Evolutionary conservation across 2,329 filamentous ascomycete species (phyloP), one percentile per base, ranked within the genome.

Genomic region (Scedosporium aurantiacum): DNA sequence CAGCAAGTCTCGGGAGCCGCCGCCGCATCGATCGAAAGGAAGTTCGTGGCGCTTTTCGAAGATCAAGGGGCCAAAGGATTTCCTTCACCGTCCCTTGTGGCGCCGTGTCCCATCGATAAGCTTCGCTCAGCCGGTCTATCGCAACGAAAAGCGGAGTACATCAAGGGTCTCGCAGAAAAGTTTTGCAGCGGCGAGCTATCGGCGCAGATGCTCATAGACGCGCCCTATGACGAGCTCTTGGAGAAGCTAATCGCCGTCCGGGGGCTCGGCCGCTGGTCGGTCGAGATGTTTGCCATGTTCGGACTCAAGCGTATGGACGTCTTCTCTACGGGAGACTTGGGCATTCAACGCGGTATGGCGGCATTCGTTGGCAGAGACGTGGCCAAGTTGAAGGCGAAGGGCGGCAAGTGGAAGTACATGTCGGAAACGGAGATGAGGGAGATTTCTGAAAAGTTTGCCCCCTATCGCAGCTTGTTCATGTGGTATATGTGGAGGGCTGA

Each of bases 261-360:
- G 8, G 94, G 94, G 0, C 75, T 97, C 58, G 94, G 94, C 0
- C 82, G 81, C 60, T 97, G 94, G 94, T 92, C 87, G 57, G 91
- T 96, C 14, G 92, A 97, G 78, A 97, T 99, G 94, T 99, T 99
- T 78, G 90, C 92, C 58, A 91, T 89, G 73, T 97, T 99, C 74
- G 89, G 85, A n/a, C 78, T 99, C 47, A 97, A 97, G 80, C 81
- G 92, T 12, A 88, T 91, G 80, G 93, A 99, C 75, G 90, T 99
- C 23, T 96, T 97, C 71, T 91, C 88, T 23, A 87, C 90, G 1
- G 93, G 94, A 0, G 93, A 99, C 75, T 75, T 99, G 64, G 94
- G 94, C 4, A 90, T 99, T 55, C 94, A 97, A 82, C 80, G 92
- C 68, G 94, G 94, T 8, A 96, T 97, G 86, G 94, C 94, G 1